Evolutionary conservation across 1,284 basidiomycete genomes (phyloP).

Genomic region (Ustilago esculenta): DNA sequence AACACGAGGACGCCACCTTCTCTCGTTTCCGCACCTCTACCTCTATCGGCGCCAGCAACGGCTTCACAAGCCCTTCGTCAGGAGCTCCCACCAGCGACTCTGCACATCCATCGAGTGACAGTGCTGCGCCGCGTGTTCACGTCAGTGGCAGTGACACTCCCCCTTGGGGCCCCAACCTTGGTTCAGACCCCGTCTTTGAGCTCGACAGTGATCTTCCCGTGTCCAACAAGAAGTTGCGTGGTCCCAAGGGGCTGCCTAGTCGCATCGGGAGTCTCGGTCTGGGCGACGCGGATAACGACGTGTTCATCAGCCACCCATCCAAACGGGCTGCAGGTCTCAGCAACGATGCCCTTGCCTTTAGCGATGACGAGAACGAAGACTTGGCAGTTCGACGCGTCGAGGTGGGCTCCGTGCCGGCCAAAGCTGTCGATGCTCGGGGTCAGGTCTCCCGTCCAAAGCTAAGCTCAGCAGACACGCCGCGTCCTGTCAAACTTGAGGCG

Average conservation of each 20-base stretch:
- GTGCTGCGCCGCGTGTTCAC: slow-evolving; percentile 44
- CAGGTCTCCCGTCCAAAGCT: slow-evolving; percentile 26
- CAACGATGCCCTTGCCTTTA: slow-evolving; percentile 48
- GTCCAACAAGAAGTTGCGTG: slow-evolving; percentile 49
- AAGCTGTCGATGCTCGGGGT: slow-evolving; percentile 30
- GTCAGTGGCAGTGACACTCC: slow-evolving; percentile 60
- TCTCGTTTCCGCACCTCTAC: slow-evolving; percentile 30
- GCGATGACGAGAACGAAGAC: slow-evolving; percentile 47
- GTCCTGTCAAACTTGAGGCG: slow-evolving; percentile 17
- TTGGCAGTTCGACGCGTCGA: slow-evolving; percentile 47
- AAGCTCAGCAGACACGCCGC: slow-evolving; percentile 16
- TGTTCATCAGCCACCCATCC: slow-evolving; percentile 38
- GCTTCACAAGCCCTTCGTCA: slow-evolving; percentile 45
- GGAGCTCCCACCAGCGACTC: slow-evolving; percentile 45
- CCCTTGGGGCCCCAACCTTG: slow-evolving; percentile 54
- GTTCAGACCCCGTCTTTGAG: slow-evolving; percentile 43
- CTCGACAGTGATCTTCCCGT: slow-evolving; percentile 37
- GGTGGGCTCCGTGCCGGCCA: slow-evolving; percentile 32
- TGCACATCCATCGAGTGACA: slow-evolving; percentile 43
- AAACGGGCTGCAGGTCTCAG: slow-evolving; percentile 45
- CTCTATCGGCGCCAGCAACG: slow-evolving; percentile 26
- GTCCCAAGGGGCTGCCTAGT: slow-evolving; percentile 32
- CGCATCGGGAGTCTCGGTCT: slow-evolving; percentile 48
- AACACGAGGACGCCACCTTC: slow-evolving; percentile 37
- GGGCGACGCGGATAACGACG: slow-evolving; percentile 27